phyloP scores from a whole-genome alignment of 202 grass and related monocot genomes.

The Elaeis oleifera region DNA sequence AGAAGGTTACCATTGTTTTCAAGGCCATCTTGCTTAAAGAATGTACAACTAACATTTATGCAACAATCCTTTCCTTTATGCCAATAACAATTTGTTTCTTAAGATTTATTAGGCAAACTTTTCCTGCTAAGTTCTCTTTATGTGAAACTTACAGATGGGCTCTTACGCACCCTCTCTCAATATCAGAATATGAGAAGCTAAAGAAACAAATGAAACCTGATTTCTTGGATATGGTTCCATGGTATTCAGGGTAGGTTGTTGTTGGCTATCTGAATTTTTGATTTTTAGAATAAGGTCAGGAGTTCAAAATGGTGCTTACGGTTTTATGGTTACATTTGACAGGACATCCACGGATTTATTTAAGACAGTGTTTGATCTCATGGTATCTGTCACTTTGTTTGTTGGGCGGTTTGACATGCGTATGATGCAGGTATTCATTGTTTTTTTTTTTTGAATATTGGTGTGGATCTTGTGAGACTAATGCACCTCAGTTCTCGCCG shows the following conservation, averaged over 20 bases:
- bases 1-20: no score
- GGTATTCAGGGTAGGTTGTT: constrained; percentile 84
- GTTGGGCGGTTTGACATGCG: constrained; percentile 98
- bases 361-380: constrained; percentile 92
- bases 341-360: constrained; percentile 99
- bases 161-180: constrained; percentile 53
- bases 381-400: constrained; percentile 98
- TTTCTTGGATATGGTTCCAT: constrained; percentile 98
- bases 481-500: no score
- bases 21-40: no score
- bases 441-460: no score
- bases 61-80: no score
- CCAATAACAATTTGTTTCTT: no score
- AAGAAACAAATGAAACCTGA: constrained; percentile 91
- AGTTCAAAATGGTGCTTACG: no score
- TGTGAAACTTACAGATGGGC: constrained; percentile 53
- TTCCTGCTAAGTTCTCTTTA: no score
- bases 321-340: constrained; percentile 25
- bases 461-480: no score
- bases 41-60: no score
- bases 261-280: constrained; percentile 6
- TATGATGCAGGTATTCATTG: constrained; percentile 77
- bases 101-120: no score
- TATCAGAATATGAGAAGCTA: constrained; percentile 66
- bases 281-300: no score